Evolutionary conservation across 306 rosid genomes (phyloP).

Genomic region (Alnus glutinosa): DNA sequence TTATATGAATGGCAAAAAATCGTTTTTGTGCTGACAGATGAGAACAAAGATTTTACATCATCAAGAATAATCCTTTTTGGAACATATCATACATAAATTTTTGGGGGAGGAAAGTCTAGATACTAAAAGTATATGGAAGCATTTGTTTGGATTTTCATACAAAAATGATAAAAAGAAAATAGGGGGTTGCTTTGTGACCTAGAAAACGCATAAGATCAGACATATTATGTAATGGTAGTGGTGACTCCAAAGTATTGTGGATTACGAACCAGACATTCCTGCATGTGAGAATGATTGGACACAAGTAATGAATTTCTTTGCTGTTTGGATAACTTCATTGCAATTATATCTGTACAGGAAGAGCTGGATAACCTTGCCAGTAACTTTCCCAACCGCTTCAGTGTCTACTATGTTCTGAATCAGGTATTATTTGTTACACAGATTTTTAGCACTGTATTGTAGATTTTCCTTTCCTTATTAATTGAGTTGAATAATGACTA

Average conservation of each 20-base stretch:
- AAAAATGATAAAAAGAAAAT: neutral
- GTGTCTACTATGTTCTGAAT: constrained; percentile 38
- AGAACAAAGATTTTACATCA: neutral
- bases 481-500: neutral
- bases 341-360: constrained; percentile 32
- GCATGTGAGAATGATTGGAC: constrained; percentile 4
- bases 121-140: neutral
- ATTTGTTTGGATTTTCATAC: neutral
- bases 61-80: neutral
- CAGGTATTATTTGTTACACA: constrained; percentile 28
- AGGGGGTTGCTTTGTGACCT: neutral
- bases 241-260: neutral
- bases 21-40: neutral
- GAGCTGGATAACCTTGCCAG: constrained; percentile 33
- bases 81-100: neutral
- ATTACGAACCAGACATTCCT: neutral
- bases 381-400: constrained; percentile 37
- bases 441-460: neutral
- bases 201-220: neutral
- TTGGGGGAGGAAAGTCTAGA: neutral
- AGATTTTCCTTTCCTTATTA: neutral
- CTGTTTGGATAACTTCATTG: neutral
- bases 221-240: neutral
- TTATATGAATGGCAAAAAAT: neutral
- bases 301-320: neutral